Evolutionary conservation across 2,329 filamentous ascomycete species (phyloP).

Genomic region (Polytolypa hystricis): DNA sequence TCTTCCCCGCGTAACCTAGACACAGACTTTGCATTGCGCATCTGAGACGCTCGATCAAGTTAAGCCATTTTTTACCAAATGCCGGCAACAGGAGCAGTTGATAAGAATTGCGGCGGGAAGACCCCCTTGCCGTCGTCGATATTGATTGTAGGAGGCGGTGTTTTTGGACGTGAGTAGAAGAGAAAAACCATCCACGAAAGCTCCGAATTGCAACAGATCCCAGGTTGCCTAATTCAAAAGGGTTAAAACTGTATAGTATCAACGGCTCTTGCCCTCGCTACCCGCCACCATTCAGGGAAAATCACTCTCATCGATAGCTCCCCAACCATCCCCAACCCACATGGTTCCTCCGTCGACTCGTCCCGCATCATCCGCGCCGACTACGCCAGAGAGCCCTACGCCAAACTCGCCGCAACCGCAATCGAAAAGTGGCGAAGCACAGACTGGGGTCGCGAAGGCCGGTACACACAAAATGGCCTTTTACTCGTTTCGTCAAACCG

Average conservation of each 20-base stretch:
- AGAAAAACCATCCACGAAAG: not conserved
- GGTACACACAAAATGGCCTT: slow-evolving; percentile 35
- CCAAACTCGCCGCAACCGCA: slow-evolving; percentile 59
- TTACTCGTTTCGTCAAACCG: slow-evolving; percentile 28
- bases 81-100: too few species aligned
- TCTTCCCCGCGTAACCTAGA: too few species aligned
- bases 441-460: slow-evolving; percentile 32
- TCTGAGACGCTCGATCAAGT: too few species aligned
- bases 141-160: slow-evolving; percentile 32
- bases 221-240: not conserved
- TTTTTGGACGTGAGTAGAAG: slow-evolving; percentile 32
- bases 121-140: slow-evolving; percentile 27
- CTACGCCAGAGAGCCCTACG: slow-evolving; percentile 71
- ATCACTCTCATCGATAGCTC: slow-evolving; percentile 50
- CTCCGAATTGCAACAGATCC: too few species aligned
- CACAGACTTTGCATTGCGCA: too few species aligned
- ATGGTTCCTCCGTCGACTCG: slow-evolving; percentile 49
- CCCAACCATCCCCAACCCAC: slow-evolving; percentile 44
- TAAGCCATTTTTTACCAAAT: too few species aligned
- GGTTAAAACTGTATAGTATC: slow-evolving; percentile 36
- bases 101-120: too few species aligned
- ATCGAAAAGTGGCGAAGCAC: slow-evolving; percentile 53
- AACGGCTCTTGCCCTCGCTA: slow-evolving; percentile 59
- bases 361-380: slow-evolving; percentile 59
- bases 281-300: slow-evolving; percentile 40